Evolutionary conservation across 345 rosid genomes (phyloP), one percentile per base, ranked within the genome.

Genomic region (Aquilaria sinensis): DNA sequence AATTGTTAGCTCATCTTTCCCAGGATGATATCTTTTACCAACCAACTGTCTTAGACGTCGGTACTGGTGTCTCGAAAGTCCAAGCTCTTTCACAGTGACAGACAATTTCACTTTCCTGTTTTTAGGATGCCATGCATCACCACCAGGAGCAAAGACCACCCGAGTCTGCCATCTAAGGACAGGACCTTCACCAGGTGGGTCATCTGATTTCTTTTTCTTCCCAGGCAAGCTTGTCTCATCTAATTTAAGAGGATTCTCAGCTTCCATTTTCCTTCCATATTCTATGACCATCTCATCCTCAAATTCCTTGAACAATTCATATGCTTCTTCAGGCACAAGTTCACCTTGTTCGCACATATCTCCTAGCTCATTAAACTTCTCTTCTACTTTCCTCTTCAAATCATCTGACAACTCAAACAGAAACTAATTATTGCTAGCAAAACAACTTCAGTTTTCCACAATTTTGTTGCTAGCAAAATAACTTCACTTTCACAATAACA

Each of bases 51-150:
- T 69, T 57, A 94, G 65, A 70, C 95, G 81, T 62, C 76, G 81
- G 68, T 82, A 86, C 64, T 90, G 96, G 73, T 80, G 73, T 70
- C 77, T 94, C 32, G 97, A 90, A 69, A 94, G 95, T 57, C 97
- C 96, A 6, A 90, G 96, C 74, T 90, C 99, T 70, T 85, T 94
- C 51, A 94, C 97, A 32, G 99, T 88, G 48, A 90, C 93, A 57
- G 93, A 72, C 88, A 94, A 70, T 75, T 94, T 94, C 15, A 88
- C 96, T 75, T 85, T 85, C 74, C 96, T 78, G 79, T 94, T 94
- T 78, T 94, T 94, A 57, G 99, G 99, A 84, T 90, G 97, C 99
- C 99, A 90, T 0, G 96, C 89, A 74, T 90, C 96, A n/a, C 96
- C 99, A 51, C 96, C 96, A 12, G 99, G 96, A 63, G 89, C 81